Conservation (phyloP, 1,284 basidiomycete genomes). For the Cutaneotrichosporon spelunceum region DNA sequence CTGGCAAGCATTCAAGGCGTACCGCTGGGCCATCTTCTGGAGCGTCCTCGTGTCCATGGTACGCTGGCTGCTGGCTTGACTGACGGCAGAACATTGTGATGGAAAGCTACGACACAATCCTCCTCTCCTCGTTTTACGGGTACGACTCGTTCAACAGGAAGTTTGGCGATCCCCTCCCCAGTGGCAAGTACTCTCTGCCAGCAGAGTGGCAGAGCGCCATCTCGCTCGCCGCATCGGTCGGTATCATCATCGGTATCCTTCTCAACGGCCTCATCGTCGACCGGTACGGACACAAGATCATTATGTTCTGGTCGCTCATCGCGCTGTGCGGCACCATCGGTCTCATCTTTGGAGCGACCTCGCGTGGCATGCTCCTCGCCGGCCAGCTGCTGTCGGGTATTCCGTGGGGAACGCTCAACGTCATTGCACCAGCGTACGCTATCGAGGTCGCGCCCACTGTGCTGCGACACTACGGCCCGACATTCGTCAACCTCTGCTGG, state of each 20-base stretch:
- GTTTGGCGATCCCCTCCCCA: background rate
- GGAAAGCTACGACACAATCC: constrained; percentile 9
- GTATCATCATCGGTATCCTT: constrained; percentile 21
- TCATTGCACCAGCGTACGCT: constrained; percentile 39
- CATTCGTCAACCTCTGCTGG: constrained; percentile 52
- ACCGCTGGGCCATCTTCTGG: constrained; percentile 10
- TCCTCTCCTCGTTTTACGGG: constrained; percentile 26
- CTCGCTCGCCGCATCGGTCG: constrained; percentile 23
- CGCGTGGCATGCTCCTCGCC: constrained; percentile 28
- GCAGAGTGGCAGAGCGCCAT: constrained; percentile 32
- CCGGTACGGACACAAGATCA: constrained; percentile 24
- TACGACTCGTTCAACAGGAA: constrained; percentile 8
- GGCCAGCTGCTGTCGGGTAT: constrained; percentile 31
- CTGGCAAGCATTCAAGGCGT: constrained; percentile 7
- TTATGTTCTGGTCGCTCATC: constrained; percentile 27
- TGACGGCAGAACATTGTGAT: constrained; percentile 10
- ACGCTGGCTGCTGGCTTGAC: background rate
- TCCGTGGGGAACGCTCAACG: constrained; percentile 34
- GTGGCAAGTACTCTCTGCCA: constrained; percentile 17
- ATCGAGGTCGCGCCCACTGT: constrained; percentile 52
- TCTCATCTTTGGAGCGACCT: constrained; percentile 42
- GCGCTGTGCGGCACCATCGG: constrained; percentile 42
- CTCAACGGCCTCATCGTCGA: constrained; percentile 31
- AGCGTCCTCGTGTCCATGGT: constrained; percentile 2
- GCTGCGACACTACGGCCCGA: constrained; percentile 45